A percentile compares a stretch with the other conserved stretches of the same genome.
These are phyloP conservation scores for Tulasnella sp. DNA, from an alignment of 768 basidiomycete genomes.

Conservation along the genomic window DNA sequence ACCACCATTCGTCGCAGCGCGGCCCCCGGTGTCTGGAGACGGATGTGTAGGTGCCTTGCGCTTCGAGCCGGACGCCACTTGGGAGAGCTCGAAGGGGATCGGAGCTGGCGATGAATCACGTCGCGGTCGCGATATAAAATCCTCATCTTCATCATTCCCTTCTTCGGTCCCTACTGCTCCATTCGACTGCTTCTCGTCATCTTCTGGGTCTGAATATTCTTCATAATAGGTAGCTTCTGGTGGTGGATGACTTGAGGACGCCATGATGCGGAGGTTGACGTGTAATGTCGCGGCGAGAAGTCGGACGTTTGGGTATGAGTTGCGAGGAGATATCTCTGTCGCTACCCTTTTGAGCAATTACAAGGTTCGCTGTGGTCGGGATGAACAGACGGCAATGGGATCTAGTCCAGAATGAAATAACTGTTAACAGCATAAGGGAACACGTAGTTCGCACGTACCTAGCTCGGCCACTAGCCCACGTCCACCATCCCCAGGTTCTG, in stretches of 20 bases:
- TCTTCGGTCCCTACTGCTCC: slow-evolving; percentile 23
- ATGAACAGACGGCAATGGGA: too few species aligned
- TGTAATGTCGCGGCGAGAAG: neutral
- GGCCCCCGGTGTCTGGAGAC: slow-evolving; percentile 23
- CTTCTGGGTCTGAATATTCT: slow-evolving; percentile 24
- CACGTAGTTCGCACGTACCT: too few species aligned
- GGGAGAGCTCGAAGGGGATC: slow-evolving; percentile 21
- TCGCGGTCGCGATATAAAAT: slow-evolving; percentile 17
- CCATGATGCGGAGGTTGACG: neutral
- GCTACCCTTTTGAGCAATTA: too few species aligned
- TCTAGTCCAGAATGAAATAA: too few species aligned
- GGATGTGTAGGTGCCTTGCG: slow-evolving; percentile 21
- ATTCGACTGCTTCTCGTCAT: slow-evolving; percentile 22
- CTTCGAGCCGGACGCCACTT: slow-evolving; percentile 29
- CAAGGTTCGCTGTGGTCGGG: too few species aligned
- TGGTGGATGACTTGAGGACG: slow-evolving; percentile 5
- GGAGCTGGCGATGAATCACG: slow-evolving; percentile 5
- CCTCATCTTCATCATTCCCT: slow-evolving; percentile 24
- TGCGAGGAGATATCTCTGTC: too few species aligned
- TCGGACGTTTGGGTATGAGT: too few species aligned
- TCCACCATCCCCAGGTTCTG: too few species aligned
- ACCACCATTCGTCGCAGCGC: slow-evolving; percentile 33
- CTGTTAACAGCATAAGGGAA: too few species aligned
- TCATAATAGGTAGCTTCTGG: slow-evolving; percentile 12
- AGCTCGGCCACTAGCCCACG: too few species aligned